A percentile compares a stretch with the other conserved stretches of the same genome.
Conservation (phyloP, 495 filamentous ascomycete genomes). For the Penicillium chermesinum region DNA sequence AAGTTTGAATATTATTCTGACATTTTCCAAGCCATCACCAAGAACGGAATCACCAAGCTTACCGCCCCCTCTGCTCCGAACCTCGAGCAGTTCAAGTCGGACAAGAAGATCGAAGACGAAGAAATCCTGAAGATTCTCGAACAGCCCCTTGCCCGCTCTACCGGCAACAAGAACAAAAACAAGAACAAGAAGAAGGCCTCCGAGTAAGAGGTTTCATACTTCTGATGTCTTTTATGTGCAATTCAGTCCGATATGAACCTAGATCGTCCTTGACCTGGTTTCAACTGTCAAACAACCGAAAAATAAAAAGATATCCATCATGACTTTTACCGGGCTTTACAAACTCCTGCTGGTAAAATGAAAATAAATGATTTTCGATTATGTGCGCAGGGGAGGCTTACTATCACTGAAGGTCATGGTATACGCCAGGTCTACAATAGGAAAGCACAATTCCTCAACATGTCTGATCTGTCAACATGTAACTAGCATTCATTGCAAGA, state of each 20-base stretch:
- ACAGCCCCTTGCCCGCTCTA: constrained; percentile 71
- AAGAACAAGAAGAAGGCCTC: constrained; percentile 89
- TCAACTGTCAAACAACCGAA: background rate
- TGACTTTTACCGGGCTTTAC: constrained; percentile 14
- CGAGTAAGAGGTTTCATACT: constrained; percentile 51
- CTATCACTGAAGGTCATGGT: background rate
- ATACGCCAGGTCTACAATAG: background rate
- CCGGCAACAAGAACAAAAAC: constrained; percentile 68
- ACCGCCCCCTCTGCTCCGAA: constrained; percentile 69
- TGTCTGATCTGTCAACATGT: constrained; percentile 2
- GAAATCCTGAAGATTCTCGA: constrained; percentile 91
- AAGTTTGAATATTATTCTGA: constrained; percentile 9
- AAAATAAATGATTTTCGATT: constrained; percentile 1
- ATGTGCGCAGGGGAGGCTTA: background rate
- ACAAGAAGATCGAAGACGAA: constrained; percentile 97
- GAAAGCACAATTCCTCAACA: background rate
- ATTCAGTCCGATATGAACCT: constrained; percentile 11
- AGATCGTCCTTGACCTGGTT: constrained; percentile 6
- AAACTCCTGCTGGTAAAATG: constrained; percentile 2
- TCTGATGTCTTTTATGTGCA: constrained; percentile 8
- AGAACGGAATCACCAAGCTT: constrained; percentile 87
- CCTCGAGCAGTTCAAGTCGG: constrained; percentile 73
- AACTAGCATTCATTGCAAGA: constrained; percentile 2
- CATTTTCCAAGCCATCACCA: constrained; percentile 73
- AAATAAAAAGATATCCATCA: constrained; percentile 29